phyloP scores from a whole-genome alignment of 768 basidiomycete species.

The Tylopilus sp. region DNA sequence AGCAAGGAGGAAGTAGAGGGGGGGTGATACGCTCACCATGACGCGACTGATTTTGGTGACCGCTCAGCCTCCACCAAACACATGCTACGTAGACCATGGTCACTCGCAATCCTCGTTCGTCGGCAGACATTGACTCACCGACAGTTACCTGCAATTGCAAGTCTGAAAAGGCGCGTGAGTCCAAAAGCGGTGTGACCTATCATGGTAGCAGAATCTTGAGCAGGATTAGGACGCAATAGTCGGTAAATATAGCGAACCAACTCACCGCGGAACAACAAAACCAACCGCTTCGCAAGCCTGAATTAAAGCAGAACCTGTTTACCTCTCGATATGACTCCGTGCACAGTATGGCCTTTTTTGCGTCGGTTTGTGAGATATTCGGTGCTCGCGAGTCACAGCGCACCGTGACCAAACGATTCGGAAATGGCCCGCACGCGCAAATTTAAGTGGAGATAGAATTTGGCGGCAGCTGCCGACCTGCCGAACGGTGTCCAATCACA shows the following conservation, averaged over 20 bases:
- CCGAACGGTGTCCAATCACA: not conserved
- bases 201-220: constrained; percentile 79
- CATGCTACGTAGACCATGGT: constrained; percentile 57
- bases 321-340: constrained; percentile 8
- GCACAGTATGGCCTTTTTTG: constrained; percentile 4
- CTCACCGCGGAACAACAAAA: constrained; percentile 71
- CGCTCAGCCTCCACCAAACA: constrained; percentile 97
- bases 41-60: constrained; percentile 92
- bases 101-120: constrained; percentile 3
- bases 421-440: constrained; percentile 8
- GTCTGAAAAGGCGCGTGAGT: constrained; percentile 39
- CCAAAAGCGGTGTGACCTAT: constrained; percentile 41
- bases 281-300: constrained; percentile 94
- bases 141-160: constrained; percentile 97
- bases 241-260: constrained; percentile 7
- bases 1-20: not conserved
- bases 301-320: constrained; percentile 84
- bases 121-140: constrained; percentile 50
- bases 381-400: constrained; percentile 43
- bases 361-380: constrained; percentile 7
- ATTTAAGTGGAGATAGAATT: constrained; percentile 23
- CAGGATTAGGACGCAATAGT: constrained; percentile 12
- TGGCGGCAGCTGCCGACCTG: constrained; percentile 9
- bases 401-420: constrained; percentile 37
- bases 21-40: constrained; percentile 56